Evolutionary conservation across 140 eudicot species (phyloP), one percentile per base, ranked within the genome.

Genomic region (Bidens hawaiensis): DNA sequence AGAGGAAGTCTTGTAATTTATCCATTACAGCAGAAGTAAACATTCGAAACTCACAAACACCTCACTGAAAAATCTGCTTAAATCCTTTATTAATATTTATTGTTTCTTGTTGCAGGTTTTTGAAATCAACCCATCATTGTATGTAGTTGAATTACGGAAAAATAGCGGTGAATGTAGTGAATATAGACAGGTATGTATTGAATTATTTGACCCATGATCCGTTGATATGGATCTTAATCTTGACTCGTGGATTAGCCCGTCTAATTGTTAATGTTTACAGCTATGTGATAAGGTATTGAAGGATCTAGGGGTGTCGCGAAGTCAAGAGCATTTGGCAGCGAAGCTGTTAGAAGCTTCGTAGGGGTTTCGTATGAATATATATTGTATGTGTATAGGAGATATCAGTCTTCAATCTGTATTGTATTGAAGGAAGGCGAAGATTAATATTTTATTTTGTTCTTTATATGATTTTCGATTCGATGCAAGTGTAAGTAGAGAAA

Each of bases 121-220:
- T 71, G 95, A 88, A 79, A 81, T 93, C 65, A 93, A 85, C 73
- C 87, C 90, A 18, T 82, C 90, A 31, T 66, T 93, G 65, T 77
- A 83, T 24, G 97, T 93, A 15, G 99, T 93, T 42, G 99, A 93
- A 66, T 72, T 93, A 64, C 77, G 86, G 51, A 93, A 93, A 81
- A 73, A 81, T 1, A 62, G 55, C 19, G 99, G 99, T 48, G 99
- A 93, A 66, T 42, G 82, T 25, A 56, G 77, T 43, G 74, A 75
- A 42, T 93, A 93, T 70, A 84, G 93, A 81, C 85, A 93, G 93
- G 97, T 89, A 66, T 3, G 5, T 8, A 18, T 15, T 24, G 28
- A 34, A 19, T 45, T 15, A 45, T 16, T 45, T 4, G 50, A 15
- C 50, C 22, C 50, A 43, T 43, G 22, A 43, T 43, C 21, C 17